Base-by-base conservation (phyloP, 2,329 filamentous ascomycete genomes). In the Clonostachys byssicola region DNA sequence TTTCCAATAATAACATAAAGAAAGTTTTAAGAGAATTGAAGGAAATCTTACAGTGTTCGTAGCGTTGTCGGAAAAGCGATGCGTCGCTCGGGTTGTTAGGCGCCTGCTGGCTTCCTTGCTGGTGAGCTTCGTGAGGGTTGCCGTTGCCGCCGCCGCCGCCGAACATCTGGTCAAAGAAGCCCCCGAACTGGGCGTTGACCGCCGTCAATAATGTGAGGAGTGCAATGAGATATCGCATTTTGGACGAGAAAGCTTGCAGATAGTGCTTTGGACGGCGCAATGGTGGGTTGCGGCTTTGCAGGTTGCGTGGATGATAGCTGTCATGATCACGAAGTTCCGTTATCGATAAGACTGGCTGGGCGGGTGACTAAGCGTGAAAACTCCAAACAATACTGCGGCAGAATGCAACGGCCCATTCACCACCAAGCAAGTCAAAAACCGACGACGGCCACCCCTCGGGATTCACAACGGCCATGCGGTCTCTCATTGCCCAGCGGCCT, bases 111-210 rank as follows among this genome's bases (percentile, higher is more conserved):
- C 23, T 30, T 30, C 23, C 23, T 4, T 30, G 23, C 23, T 30
- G 23, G 42, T 72, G 65, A 43, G 78, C 68, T 54, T 82, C 78
- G 48, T 80, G 74, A 12, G 74, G 70, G 12, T 64, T 60, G 42
- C 62, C 64, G 42, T 64, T 65, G 51, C 70, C 70, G 50, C 76
- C 74, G 50, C 76, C 75, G 55, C 81, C 81, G 57, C 83, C 79
- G 66, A 99, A 97, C 89, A 97, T 96, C 60, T 97, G 90, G 65
- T 96, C 92, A 71, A 97, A 99, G 80, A 99, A 96, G 53, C 62
- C 57, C 63, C 89, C 87, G 67, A 97, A 97, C 70, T 97, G 92
- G 12, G 89, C 89, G 48, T 78, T 72, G 5, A 77, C 83, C 14
- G 81, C 67, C 51, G 80, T 70, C 49, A 89, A 61, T 30, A 90